phyloP scores from a whole-genome alignment of 108 stramenopile species.

The Fistulifera solaris region DNA sequence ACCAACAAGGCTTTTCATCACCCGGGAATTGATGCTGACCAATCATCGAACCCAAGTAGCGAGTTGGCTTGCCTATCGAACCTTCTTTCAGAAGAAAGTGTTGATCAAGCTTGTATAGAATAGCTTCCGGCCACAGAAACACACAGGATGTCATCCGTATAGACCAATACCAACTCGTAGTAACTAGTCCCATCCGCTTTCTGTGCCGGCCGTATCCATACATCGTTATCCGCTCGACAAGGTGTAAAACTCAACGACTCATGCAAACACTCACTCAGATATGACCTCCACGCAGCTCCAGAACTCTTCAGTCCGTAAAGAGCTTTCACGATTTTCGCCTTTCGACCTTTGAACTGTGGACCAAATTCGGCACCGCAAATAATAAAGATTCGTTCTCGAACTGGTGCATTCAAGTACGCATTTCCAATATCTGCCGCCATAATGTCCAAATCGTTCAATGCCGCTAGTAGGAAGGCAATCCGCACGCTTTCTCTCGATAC shows the following conservation, averaged over 20 bases:
- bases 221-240: conserved; percentile 23
- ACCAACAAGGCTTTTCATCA: conserved; percentile 12
- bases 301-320: conserved; percentile 35
- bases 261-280: conserved; percentile 3
- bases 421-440: conserved; percentile 25
- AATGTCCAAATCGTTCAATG: conserved; percentile 34
- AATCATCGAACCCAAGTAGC: conserved; percentile 20
- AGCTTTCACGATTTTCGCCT: conserved; percentile 16
- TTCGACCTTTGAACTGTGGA: conserved; percentile 7
- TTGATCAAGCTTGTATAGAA: conserved; percentile 7
- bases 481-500: conserved; percentile 40
- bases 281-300: conserved; percentile 17
- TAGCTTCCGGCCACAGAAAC: conserved; percentile 1
- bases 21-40: conserved; percentile 3
- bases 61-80: conserved; percentile 9
- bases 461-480: conserved; percentile 32
- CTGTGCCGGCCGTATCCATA: conserved; percentile 19
- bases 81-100: conserved; percentile 18
- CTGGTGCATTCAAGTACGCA: conserved; percentile 35
- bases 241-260: conserved; percentile 9
- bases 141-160: conserved; percentile 25
- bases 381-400: conserved; percentile 20
- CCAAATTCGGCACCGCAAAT: conserved; percentile 31
- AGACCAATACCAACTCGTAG: conserved; percentile 25
- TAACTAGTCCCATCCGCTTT: conserved; percentile 15